These are phyloP conservation scores for Thozetella sp. DNA, from an alignment of 495 filamentous ascomycete genomes.

Conservation along the genomic window DNA sequence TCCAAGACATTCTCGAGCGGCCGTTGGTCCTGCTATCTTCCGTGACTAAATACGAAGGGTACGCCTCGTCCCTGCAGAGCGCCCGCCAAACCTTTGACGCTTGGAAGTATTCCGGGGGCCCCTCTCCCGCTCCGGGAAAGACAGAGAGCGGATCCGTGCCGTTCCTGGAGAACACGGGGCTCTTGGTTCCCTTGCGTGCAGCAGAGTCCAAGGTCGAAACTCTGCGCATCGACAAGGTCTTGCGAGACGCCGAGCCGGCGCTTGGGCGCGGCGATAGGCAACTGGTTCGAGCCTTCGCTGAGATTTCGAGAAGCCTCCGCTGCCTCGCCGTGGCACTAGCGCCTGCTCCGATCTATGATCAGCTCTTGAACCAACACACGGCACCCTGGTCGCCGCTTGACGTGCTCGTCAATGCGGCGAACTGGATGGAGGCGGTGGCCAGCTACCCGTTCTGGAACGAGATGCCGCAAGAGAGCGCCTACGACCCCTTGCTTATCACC, in stretches of 20 bases:
- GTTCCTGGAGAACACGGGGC: background rate
- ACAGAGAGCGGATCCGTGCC: background rate
- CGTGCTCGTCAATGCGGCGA: conserved; percentile 12
- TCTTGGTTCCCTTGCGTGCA: background rate
- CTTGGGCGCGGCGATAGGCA: conserved; percentile 1
- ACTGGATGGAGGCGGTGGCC: conserved; percentile 16
- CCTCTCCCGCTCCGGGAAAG: background rate
- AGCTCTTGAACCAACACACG: conserved; percentile 10
- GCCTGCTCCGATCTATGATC: conserved; percentile 10
- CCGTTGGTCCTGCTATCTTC: conserved; percentile 9
- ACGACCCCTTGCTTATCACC: background rate
- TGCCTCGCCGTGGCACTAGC: conserved; percentile 1
- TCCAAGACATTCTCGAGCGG: conserved; percentile 10
- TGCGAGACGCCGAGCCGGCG: background rate
- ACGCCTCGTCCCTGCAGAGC: background rate
- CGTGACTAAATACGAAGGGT: background rate
- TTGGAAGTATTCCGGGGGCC: background rate
- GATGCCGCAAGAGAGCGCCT: background rate
- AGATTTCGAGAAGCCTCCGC: conserved; percentile 12
- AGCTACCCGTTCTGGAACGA: conserved; percentile 17
- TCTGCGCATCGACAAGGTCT: conserved; percentile 5
- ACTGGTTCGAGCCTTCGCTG: conserved; percentile 11
- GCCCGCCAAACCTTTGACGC: conserved; percentile 3
- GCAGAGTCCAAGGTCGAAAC: conserved; percentile 7
- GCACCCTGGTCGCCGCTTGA: conserved; percentile 11